Evolutionary conservation across 305 asterid genomes (phyloP), one percentile per base, ranked within the genome.

Genomic region (Fraxinus velutina): DNA sequence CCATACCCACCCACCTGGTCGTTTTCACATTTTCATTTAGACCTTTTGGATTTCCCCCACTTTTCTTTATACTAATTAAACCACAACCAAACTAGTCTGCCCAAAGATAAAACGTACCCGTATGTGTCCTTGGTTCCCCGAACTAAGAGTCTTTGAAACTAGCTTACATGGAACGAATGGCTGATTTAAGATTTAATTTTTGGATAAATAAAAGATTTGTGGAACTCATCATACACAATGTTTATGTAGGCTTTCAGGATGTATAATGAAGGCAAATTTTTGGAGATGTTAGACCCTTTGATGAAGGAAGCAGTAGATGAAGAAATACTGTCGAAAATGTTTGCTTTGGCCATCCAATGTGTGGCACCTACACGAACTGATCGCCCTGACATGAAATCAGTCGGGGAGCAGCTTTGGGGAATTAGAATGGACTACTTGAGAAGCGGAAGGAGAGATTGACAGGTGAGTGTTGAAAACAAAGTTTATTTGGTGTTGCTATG

Each of bases 331-430:
- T 82, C 50, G 87, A 96, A 88, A 47, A 92, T 96, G 93, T 90
- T 94, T 19, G 88, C 82, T 84, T 88, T 96, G 89, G 96, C 98
- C 3, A 87, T 96, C 60, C 93, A 89, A 27, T 96, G 98, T 37
- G 98, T 93, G 0, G 99, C 99, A 9, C 99, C 99, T 8, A 88
- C 94, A 17, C 92, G 98, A 64, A 86, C 77, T 0, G 98, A 96
- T 85, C 97, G 98, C 1, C 99, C 99, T 0, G 98, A 94, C 83
- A 96, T 96, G 99, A 94, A 91, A 88, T 82, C 84, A 0, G 98
- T 91, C 0, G 96, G 91, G 10, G 95, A 96, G 90, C 98, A 92
- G 89, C 76, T 96, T 52, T 96, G 99, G 98, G 97, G 87, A 6
- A 93, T 96, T 75, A 85, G 99, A 89, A 91, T 88, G 94, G 98